Evolutionary conservation across 2,329 filamentous ascomycete species (phyloP).

Genomic region (Calonectria pseudoreteaudii): DNA sequence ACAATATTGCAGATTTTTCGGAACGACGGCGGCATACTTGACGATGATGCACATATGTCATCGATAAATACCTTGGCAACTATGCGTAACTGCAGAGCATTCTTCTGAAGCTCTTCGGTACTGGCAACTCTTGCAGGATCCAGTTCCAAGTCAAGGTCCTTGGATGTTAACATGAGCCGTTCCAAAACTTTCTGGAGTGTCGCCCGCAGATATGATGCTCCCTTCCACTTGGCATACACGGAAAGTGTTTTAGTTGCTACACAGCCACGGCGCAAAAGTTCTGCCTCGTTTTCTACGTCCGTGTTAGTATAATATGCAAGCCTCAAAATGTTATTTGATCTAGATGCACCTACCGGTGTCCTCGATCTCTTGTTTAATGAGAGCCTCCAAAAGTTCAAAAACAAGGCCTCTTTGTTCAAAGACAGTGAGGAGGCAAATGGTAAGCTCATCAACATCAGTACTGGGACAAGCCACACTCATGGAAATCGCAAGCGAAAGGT

Average conservation of each 20-base stretch:
- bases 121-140: constrained; percentile 72
- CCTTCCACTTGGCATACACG: constrained; percentile 79
- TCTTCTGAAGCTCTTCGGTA: constrained; percentile 73
- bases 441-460: constrained; percentile 76
- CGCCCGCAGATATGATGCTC: constrained; percentile 69
- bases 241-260: constrained; percentile 81
- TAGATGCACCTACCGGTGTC: constrained; percentile 64
- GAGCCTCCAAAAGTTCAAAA: constrained; percentile 72
- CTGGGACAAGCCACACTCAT: constrained; percentile 76
- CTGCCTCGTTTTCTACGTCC: constrained; percentile 71
- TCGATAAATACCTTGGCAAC: constrained; percentile 79
- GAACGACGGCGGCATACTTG: constrained; percentile 72
- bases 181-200: constrained; percentile 77
- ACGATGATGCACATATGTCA: constrained; percentile 73
- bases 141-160: constrained; percentile 75
- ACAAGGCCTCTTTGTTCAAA: constrained; percentile 74
- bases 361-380: constrained; percentile 77
- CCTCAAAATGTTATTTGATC: neutral
- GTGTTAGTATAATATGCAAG: constrained; percentile 25
- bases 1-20: constrained; percentile 76
- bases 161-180: constrained; percentile 73
- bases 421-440: constrained; percentile 75
- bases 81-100: constrained; percentile 73
- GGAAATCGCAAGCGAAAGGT: constrained; percentile 71
- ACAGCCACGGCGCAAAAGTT: constrained; percentile 75